Evolutionary conservation across 2,329 filamentous ascomycete genomes (phyloP), one percentile per base, ranked within the genome.

Genomic region (Epichloe coenophiala): DNA sequence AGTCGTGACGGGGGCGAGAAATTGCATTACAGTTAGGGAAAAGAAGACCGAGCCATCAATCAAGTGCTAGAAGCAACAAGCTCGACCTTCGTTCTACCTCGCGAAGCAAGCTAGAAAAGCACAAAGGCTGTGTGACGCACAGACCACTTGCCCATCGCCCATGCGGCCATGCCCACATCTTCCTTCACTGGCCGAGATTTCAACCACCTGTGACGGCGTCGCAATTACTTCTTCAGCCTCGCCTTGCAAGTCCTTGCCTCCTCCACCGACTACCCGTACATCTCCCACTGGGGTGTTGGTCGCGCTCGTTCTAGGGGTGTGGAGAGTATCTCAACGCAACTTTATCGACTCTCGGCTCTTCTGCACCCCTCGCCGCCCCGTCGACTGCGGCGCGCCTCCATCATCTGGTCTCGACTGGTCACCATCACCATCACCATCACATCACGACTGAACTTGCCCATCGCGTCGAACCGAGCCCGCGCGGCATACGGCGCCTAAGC

Each of bases 221-320:
- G 38, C 48, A 47, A 19, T 44, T 45, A 19, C 42, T 49, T 23
- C 51, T 27, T 44, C 49, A 47, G 49, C 49, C 52, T 51, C 35
- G 43, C 43, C 43, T 50, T 45, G 38, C 37, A 43, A 45, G 50
- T 43, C 31, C 11, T 45, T 36, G 21, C 33, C 48, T 44, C 45
- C 33, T 45, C 51, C 51, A 45, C 27, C 27, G 48, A 44, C 37
- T 31, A 48, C 41, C 37, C 47, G 44, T n/a, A 42, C 48, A 45
- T 48, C 53, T 52, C 49, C 49, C 56, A 45, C 49, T 41, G 40
- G 54, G 49, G 51, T 54, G 55, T 50, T 50, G 55, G 47, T 38
- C 50, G 56, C 51, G 52, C 55, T 53, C 48, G 43, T 47, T 39
- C 43, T 46, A 54, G 54, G 50, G 55, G 51, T 51, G 52, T 51